These are phyloP conservation scores for Stemphylium beticola DNA, from an alignment of 2,329 filamentous ascomycete species.

Conservation along the genomic window DNA sequence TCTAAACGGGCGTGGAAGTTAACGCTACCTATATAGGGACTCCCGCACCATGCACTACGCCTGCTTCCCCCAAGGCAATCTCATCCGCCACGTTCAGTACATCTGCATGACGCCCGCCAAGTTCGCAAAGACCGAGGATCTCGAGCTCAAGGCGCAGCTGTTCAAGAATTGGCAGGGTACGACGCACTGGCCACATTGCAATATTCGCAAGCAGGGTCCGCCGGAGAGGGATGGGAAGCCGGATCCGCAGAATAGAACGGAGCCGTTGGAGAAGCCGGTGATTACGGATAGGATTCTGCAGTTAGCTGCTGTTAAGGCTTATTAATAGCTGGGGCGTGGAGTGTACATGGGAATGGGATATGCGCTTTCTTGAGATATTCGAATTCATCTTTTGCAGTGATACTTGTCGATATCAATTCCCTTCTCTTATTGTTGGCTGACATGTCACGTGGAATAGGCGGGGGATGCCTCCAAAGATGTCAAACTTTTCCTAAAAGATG, in stretches of 20 bases:
- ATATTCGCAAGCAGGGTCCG: slow-evolving; percentile 21
- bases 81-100: slow-evolving; percentile 27
- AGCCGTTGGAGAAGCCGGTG: slow-evolving; percentile 27
- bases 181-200: slow-evolving; percentile 34
- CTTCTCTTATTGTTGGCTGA: no score
- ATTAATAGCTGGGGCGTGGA: background rate
- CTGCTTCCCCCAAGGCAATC: slow-evolving; percentile 17
- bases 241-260: slow-evolving; percentile 19
- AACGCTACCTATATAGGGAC: slow-evolving; percentile 48
- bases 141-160: slow-evolving; percentile 21
- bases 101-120: slow-evolving; percentile 31
- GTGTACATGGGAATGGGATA: no score
- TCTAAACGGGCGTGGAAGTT: no score
- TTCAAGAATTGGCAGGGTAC: slow-evolving; percentile 28
- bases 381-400: no score
- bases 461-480: no score
- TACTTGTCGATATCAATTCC: no score
- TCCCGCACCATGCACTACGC: slow-evolving; percentile 55
- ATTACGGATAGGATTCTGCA: slow-evolving; percentile 20
- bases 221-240: slow-evolving; percentile 16
- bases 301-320: slow-evolving; percentile 1
- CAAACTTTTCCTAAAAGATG: no score
- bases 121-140: slow-evolving; percentile 21
- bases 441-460: no score
- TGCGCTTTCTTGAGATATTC: no score